These are phyloP conservation scores for Metarhizium robertsii DNA, from an alignment of 2,329 filamentous ascomycete genomes.

Conservation along the genomic window DNA sequence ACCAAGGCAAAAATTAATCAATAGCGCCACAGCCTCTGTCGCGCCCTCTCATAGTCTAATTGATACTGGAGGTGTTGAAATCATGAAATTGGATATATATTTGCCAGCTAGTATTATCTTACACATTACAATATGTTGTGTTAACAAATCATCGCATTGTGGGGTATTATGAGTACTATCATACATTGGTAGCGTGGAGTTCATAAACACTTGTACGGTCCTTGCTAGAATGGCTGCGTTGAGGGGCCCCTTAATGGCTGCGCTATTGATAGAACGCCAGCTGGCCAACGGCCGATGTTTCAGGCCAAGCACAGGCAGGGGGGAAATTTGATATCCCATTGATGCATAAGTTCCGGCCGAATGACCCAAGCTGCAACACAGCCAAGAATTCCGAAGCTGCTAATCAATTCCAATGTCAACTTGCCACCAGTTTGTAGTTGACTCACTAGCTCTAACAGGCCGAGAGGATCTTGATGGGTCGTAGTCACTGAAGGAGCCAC, in stretches of 20 bases:
- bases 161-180: neutral
- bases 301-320: neutral
- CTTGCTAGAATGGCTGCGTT: neutral
- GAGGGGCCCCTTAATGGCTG: neutral
- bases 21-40: no score
- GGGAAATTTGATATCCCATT: constrained; percentile 6
- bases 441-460: constrained; percentile 61
- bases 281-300: neutral
- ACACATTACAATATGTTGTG: neutral
- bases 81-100: no score
- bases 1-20: neutral
- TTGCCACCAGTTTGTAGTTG: constrained; percentile 56
- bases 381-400: constrained; percentile 64
- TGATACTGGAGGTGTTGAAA: no score
- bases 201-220: neutral
- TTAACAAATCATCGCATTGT: neutral
- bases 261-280: neutral
- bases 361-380: constrained; percentile 57
- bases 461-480: constrained; percentile 64
- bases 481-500: neutral
- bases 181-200: neutral
- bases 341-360: constrained; percentile 14
- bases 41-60: no score
- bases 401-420: constrained; percentile 62
- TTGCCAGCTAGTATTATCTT: neutral